Conservation (phyloP, 2,329 filamentous ascomycete species). For the Hypoxylon sp. region DNA sequence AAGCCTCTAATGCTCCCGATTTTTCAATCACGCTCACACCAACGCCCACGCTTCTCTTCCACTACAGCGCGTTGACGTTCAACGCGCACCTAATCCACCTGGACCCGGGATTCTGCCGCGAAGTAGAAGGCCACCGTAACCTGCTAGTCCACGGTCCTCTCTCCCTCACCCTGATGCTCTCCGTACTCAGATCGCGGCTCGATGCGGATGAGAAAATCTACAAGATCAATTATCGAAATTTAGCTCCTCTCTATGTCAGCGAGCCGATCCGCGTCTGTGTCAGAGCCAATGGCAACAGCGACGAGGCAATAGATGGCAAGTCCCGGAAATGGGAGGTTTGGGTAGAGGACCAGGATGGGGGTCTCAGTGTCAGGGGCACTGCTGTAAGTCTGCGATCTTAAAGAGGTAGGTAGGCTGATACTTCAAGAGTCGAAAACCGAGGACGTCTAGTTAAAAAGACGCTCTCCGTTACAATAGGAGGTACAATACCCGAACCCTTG, state of each 20-base stretch:
- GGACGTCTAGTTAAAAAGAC: not conserved
- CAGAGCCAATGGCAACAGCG: constrained; percentile 57
- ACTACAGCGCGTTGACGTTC: constrained; percentile 91
- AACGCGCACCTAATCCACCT: constrained; percentile 95
- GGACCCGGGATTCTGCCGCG: constrained; percentile 77
- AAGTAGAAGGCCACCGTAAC: constrained; percentile 80
- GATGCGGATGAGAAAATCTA: constrained; percentile 59
- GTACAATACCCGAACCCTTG: not conserved
- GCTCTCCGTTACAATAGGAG: not conserved
- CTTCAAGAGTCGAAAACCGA: not conserved
- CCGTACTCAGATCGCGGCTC: constrained; percentile 70
- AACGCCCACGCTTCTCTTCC: constrained; percentile 81
- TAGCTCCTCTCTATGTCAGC: constrained; percentile 83
- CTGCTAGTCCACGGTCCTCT: constrained; percentile 91
- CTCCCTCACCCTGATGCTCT: constrained; percentile 81
- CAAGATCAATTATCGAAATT: constrained; percentile 82
- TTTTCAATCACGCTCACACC: constrained; percentile 72
- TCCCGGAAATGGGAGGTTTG: constrained; percentile 70
- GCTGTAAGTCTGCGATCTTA: constrained; percentile 44
- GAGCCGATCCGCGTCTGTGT: constrained; percentile 80
- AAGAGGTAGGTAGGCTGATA: constrained; percentile 1
- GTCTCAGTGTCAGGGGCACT: constrained; percentile 74
- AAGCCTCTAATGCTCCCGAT: constrained; percentile 56
- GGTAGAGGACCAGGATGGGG: constrained; percentile 73
- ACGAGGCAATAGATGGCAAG: not conserved